These are phyloP conservation scores for Ramaria rubella DNA, from an alignment of 768 basidiomycete species.

Conservation along the genomic window DNA sequence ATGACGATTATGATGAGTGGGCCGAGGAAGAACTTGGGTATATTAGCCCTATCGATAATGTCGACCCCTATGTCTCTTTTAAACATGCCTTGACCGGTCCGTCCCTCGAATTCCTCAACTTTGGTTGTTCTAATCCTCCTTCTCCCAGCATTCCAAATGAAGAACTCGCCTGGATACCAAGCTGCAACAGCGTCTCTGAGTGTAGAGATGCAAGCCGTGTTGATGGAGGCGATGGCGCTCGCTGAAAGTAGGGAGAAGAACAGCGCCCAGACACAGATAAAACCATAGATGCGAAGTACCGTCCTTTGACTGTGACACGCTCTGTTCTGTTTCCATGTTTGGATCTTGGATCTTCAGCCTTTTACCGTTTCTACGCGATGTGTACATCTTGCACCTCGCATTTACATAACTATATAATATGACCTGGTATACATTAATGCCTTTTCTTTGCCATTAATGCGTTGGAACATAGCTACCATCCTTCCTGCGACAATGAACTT, in stretches of 20 bases:
- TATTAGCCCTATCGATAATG: conserved; percentile 74
- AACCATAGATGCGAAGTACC: neutral
- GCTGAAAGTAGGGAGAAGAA: neutral
- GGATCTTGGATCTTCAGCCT: neutral
- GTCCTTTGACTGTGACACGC: neutral
- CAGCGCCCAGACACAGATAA: neutral
- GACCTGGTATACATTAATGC: no score
- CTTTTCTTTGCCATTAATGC: no score
- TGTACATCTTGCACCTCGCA: no score
- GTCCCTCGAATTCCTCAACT: conserved; percentile 18
- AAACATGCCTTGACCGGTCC: conserved; percentile 70
- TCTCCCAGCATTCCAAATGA: conserved; percentile 62
- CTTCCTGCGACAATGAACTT: no score
- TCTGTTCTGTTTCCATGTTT: neutral
- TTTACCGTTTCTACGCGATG: no score
- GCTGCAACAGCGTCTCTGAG: conserved; percentile 63
- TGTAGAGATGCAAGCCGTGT: conserved; percentile 68
- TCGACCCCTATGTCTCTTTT: conserved; percentile 74
- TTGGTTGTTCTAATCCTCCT: conserved; percentile 6
- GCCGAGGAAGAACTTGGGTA: conserved; percentile 82
- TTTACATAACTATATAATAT: no score
- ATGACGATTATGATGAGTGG: conserved; percentile 47
- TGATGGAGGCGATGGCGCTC: conserved; percentile 79
- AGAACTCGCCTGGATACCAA: conserved; percentile 63
- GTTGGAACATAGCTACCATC: no score